Conservation (phyloP, 2,329 filamentous ascomycete species). For the Ophiocordyceps camponoti-floridani region DNA sequence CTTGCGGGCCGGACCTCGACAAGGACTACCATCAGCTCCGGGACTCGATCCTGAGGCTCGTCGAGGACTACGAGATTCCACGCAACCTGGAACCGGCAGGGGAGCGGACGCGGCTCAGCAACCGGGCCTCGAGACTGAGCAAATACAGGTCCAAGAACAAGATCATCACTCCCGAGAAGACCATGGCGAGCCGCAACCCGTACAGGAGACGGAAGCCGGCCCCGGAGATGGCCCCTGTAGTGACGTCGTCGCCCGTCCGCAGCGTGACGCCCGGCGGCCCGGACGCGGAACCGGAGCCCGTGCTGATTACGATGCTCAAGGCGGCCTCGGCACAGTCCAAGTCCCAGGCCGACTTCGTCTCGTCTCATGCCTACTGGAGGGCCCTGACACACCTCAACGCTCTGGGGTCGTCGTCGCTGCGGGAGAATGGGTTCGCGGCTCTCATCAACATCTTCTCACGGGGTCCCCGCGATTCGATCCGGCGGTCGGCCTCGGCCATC, state of each 20-base stretch:
- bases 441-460: conserved; percentile 58
- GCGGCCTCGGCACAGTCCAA: conserved; percentile 62
- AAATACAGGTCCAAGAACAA: conserved; percentile 43
- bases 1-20: conserved; percentile 45
- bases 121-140: conserved; percentile 44
- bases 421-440: conserved; percentile 50
- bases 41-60: conserved; percentile 62
- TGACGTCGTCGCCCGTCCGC: conserved; percentile 2
- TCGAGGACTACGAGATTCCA: conserved; percentile 68
- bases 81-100: conserved; percentile 43
- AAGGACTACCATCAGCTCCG: conserved; percentile 70
- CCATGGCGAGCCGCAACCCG: conserved; percentile 39
- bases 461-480: conserved; percentile 51
- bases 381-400: conserved; percentile 57
- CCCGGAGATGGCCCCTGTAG: background rate
- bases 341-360: conserved; percentile 65
- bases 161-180: conserved; percentile 30
- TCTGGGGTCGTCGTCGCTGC: conserved; percentile 40
- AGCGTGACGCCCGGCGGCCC: conserved; percentile 5
- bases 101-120: conserved; percentile 48
- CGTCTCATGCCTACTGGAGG: conserved; percentile 71
- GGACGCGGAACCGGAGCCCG: conserved; percentile 26
- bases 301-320: conserved; percentile 56
- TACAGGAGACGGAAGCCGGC: conserved; percentile 22
- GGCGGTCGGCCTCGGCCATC: conserved; percentile 51